Evolutionary conservation across 2,329 filamentous ascomycete species (phyloP).

Genomic region (Ceratocystis huliohia): DNA sequence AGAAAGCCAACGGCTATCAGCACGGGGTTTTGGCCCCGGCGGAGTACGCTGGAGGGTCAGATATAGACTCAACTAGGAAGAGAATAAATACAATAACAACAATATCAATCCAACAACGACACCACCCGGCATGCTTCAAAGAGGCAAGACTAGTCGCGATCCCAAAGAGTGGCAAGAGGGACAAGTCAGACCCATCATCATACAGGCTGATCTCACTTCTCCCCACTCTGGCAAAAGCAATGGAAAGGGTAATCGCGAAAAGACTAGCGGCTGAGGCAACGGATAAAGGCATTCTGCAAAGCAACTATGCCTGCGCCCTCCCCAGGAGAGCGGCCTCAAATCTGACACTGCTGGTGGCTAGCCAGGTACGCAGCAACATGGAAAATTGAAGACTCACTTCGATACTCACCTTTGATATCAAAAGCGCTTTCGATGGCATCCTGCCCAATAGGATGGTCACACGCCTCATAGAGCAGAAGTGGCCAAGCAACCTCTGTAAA

Average conservation of each 20-base stretch:
- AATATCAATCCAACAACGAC: no score
- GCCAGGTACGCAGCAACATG: neutral
- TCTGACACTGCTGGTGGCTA: constrained; percentile 22
- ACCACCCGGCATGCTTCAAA: no score
- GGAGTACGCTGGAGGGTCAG: no score
- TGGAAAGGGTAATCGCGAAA: constrained; percentile 24
- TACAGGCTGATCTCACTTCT: constrained; percentile 26
- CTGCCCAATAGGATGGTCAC: constrained; percentile 22
- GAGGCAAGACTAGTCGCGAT: no score
- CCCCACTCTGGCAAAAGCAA: constrained; percentile 25
- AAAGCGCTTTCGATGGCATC: constrained; percentile 22
- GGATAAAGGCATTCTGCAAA: constrained; percentile 22
- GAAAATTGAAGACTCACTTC: neutral
- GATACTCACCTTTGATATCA: constrained; percentile 17
- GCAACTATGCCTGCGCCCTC: constrained; percentile 23
- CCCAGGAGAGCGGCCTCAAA: constrained; percentile 22
- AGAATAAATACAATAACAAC: no score
- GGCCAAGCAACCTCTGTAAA: constrained; percentile 18
- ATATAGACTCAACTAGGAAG: no score
- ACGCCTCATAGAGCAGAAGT: constrained; percentile 21
- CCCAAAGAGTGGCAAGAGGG: no score
- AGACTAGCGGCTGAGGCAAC: constrained; percentile 23
- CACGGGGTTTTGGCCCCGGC: no score
- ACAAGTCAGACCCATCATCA: no score
- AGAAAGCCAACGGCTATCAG: no score